A percentile compares a stretch with the other conserved stretches of the same genome.
phyloP scores from a whole-genome alignment of 495 filamentous ascomycete genomes.

The Penicillium canescens region DNA sequence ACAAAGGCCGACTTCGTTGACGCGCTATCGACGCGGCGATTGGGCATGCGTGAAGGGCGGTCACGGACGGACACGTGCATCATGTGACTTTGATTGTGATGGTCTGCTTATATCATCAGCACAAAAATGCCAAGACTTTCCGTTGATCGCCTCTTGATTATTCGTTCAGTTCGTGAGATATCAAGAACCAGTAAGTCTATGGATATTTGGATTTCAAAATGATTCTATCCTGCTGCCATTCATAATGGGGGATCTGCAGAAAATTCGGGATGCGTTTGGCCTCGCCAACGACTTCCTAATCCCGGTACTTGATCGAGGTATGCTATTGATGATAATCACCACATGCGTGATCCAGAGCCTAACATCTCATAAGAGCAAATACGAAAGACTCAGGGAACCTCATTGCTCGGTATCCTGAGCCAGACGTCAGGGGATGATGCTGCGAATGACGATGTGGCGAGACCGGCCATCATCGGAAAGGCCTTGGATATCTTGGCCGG shows the following conservation, averaged over 20 bases:
- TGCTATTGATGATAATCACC: constrained; percentile 18
- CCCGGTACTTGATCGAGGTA: constrained; percentile 48
- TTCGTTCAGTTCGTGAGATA: background rate
- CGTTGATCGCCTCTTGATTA: background rate
- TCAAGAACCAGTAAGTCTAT: background rate
- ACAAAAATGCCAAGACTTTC: constrained; percentile 8
- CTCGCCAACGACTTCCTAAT: constrained; percentile 40
- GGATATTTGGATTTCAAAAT: background rate
- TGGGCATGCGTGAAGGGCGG: constrained; percentile 15
- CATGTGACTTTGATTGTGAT: background rate
- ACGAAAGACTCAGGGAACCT: constrained; percentile 33
- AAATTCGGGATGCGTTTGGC: constrained; percentile 33
- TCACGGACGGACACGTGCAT: constrained; percentile 21
- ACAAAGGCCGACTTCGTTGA: constrained; percentile 17
- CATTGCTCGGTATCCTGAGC: constrained; percentile 40
- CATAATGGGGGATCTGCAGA: constrained; percentile 32
- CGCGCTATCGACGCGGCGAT: background rate
- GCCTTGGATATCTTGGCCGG: constrained; percentile 38
- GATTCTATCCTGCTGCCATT: background rate
- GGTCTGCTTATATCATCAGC: constrained; percentile 2
- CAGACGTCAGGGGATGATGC: background rate
- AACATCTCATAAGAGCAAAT: constrained; percentile 40
- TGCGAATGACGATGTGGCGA: constrained; percentile 12
- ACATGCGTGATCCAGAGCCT: constrained; percentile 20
- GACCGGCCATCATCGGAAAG: constrained; percentile 31